These are phyloP conservation scores for Boletus sp. DNA, from an alignment of 1,284 basidiomycete species.

Conservation along the genomic window DNA sequence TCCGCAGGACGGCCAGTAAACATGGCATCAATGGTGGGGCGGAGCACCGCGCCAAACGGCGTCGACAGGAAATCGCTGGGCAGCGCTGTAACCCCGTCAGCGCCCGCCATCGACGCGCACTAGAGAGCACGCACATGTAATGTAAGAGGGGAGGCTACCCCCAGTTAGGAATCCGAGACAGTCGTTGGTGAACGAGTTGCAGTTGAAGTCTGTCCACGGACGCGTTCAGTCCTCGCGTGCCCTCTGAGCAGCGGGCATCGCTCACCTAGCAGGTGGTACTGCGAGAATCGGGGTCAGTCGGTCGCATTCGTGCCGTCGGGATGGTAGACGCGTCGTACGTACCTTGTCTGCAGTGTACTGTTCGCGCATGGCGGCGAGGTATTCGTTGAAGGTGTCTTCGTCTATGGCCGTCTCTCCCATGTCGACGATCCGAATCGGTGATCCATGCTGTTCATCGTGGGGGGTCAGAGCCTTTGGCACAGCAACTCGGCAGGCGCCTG, in stretches of 20 bases:
- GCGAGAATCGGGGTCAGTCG: constrained; percentile 2
- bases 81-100: constrained; percentile 51
- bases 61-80: constrained; percentile 88
- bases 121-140: constrained; percentile 50
- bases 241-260: neutral
- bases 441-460: constrained; percentile 39
- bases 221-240: neutral
- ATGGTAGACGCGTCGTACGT: neutral
- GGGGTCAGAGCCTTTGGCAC: neutral
- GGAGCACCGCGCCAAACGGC: constrained; percentile 81
- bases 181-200: constrained; percentile 90
- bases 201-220: constrained; percentile 65
- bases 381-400: constrained; percentile 79
- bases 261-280: constrained; percentile 87
- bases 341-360: constrained; percentile 87
- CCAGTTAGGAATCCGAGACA: constrained; percentile 82
- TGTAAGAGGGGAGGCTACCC: constrained; percentile 71
- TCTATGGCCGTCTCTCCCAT: constrained; percentile 84
- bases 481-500: neutral
- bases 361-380: constrained; percentile 67
- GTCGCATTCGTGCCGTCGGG: neutral
- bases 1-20: constrained; percentile 52
- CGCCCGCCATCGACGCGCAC: neutral
- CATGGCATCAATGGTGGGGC: constrained; percentile 88
- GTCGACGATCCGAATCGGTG: constrained; percentile 70